A percentile compares a stretch with the other conserved stretches of the same genome.
phyloP scores from a whole-genome alignment of 148 eudicot genomes.

The Vaccinium vitisidaea region DNA sequence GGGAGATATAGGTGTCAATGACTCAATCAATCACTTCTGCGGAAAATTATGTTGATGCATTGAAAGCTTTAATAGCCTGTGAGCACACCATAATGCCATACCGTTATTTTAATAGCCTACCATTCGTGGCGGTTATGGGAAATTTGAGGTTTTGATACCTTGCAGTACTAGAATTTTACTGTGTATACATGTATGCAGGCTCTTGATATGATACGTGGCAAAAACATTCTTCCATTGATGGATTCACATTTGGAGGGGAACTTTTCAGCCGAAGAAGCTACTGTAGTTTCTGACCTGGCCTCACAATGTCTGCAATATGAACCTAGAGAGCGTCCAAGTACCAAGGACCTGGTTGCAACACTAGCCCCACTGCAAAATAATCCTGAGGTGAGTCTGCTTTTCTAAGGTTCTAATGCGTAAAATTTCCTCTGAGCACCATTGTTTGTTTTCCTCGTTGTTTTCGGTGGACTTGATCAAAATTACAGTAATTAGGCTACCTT shows the following conservation, averaged over 20 bases:
- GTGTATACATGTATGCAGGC: background rate
- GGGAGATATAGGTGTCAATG: too few species aligned
- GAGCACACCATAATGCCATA: background rate
- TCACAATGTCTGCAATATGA: too few species aligned
- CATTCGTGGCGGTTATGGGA: background rate
- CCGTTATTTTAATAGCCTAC: background rate
- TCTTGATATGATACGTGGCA: too few species aligned
- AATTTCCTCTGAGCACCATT: background rate
- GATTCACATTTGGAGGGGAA: too few species aligned
- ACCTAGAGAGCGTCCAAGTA: too few species aligned
- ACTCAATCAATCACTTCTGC: too few species aligned
- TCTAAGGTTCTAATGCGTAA: background rate
- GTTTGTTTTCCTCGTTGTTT: background rate
- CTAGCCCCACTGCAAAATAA: too few species aligned
- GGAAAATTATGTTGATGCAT: background rate
- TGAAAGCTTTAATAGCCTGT: background rate
- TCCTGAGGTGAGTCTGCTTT: too few species aligned
- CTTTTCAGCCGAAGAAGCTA: too few species aligned
- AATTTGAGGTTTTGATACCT: background rate
- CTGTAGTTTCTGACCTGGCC: too few species aligned
- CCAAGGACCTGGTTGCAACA: too few species aligned
- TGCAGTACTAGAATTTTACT: conserved; percentile 10
- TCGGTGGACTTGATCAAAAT: background rate
- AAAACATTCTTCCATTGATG: too few species aligned
- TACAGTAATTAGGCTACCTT: background rate